Evolutionary conservation across 306 rosid genomes (phyloP), one percentile per base, ranked within the genome.

Genomic region (Quercus glauca): DNA sequence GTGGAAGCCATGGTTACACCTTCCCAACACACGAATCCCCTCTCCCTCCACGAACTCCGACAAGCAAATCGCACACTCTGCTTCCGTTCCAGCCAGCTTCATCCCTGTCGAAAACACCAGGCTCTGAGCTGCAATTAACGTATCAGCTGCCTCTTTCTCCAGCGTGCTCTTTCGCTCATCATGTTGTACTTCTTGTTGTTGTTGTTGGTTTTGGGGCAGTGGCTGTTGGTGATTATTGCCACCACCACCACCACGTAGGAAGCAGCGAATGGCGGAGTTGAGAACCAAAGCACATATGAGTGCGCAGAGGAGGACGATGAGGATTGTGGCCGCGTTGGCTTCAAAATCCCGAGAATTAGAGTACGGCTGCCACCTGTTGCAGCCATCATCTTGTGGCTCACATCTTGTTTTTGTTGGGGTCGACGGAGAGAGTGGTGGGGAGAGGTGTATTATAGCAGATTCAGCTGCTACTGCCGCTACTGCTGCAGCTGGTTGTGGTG

Each of bases 21-120:
- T 81, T n/a, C 55, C 59, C 84, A 87, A 17, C 28, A 87, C 76
- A 55, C 82, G 84, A 73, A 87, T 76, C n/a, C 77, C 80, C 41
- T 87, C 86, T 26, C 90, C 90, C 11, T 84, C 90, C 76, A 57
- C 80, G 35, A 87, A 84, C 73, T 87, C 90, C 52, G 86, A 71
- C 84, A 87, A 73, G 80, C 90, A 87, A 78, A 87, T 87, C 57
- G 88, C 79, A 31, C 90, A 87, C 80, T 87, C 90, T 28, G 84
- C 86, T 73, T 79, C 80, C 9, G 60, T 68, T 6, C 87, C 90
- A 10, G 84, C 86, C 56, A 87, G 64, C n/a, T 61, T 83, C 79
- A 78, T 78, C 20, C 18, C 90, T 25, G 73, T 69, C 26, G 90
- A 63, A 71, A 78, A 86, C 45, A 84, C 80, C 63, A 83, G 6